phyloP scores from a whole-genome alignment of 306 rosid species.

The Psophocarpus tetragonolobus region DNA sequence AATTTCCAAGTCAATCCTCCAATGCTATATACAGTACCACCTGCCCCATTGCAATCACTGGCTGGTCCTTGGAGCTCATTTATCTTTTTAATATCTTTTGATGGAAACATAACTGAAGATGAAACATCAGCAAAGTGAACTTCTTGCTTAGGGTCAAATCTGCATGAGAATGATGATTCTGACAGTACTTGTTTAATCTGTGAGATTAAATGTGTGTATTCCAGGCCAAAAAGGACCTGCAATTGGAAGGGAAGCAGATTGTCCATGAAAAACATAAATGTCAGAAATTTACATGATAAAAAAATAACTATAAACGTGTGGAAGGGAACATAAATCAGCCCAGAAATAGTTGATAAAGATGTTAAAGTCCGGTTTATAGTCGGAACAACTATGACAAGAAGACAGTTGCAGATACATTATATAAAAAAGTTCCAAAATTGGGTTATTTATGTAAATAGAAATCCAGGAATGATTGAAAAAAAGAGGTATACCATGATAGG shows the following conservation, averaged over 20 bases:
- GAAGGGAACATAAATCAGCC: background rate
- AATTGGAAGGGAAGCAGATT: constrained; percentile 23
- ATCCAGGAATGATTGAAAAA: background rate
- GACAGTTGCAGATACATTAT: constrained; percentile 8
- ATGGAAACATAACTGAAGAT: constrained; percentile 64
- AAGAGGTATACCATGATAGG: constrained; percentile 57
- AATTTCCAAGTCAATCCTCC: constrained; percentile 87
- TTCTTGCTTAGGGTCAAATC: constrained; percentile 34
- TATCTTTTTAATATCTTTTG: constrained; percentile 40
- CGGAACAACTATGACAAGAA: background rate
- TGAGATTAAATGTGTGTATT: constrained; percentile 59
- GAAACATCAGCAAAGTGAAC: constrained; percentile 66
- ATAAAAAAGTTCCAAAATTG: constrained; percentile 15
- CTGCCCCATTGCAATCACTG: constrained; percentile 26
- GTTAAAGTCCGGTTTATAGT: background rate
- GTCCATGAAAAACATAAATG: background rate
- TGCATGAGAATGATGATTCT: constrained; percentile 39
- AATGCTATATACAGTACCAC: constrained; percentile 44
- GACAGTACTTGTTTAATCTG: constrained; percentile 50
- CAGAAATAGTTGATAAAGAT: background rate
- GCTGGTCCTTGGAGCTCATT: constrained; percentile 40
- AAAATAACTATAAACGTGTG: constrained; percentile 8
- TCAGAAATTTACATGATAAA: background rate
- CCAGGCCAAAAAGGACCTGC: constrained; percentile 89
- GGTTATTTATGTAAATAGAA: background rate